phyloP scores from a whole-genome alignment of 2,329 filamentous ascomycete genomes.

The Coniochaeta prunicola region DNA sequence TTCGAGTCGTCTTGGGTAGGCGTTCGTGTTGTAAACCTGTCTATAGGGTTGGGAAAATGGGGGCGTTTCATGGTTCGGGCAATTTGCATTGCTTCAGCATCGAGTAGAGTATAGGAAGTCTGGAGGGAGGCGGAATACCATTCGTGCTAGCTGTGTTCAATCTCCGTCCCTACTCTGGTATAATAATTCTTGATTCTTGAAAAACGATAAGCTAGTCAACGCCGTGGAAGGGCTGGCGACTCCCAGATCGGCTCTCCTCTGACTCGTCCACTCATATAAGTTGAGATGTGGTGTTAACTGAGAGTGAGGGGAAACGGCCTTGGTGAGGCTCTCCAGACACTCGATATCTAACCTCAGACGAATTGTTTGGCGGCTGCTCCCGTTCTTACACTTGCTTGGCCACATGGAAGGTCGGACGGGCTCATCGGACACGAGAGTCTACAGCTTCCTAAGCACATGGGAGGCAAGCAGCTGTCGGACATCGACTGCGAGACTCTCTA shows the following conservation, averaged over 20 bases:
- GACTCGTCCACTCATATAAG: not conserved
- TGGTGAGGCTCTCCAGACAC: not conserved
- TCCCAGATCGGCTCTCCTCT: not conserved
- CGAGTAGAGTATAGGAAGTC: not conserved
- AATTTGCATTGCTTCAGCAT: not conserved
- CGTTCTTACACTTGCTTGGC: not conserved
- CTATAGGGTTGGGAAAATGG: slow-evolving; percentile 2
- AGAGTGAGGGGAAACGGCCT: not conserved
- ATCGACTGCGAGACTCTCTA: too few species aligned
- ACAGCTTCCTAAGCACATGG: too few species aligned
- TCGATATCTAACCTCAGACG: not conserved
- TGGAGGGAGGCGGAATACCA: not conserved
- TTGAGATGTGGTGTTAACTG: too few species aligned
- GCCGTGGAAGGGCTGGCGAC: too few species aligned
- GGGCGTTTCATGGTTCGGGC: not conserved
- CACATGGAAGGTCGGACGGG: not conserved
- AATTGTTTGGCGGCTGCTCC: not conserved
- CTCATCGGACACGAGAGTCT: not conserved
- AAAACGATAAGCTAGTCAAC: too few species aligned
- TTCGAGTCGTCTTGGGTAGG: slow-evolving; percentile 1
- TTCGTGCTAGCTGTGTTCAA: not conserved
- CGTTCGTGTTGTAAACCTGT: slow-evolving; percentile 1
- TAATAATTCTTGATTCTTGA: not conserved
- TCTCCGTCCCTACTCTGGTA: not conserved
- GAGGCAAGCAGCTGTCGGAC: too few species aligned